phyloP scores from a whole-genome alignment of 2,329 filamentous ascomycete species.

The Didymella glomerata region DNA sequence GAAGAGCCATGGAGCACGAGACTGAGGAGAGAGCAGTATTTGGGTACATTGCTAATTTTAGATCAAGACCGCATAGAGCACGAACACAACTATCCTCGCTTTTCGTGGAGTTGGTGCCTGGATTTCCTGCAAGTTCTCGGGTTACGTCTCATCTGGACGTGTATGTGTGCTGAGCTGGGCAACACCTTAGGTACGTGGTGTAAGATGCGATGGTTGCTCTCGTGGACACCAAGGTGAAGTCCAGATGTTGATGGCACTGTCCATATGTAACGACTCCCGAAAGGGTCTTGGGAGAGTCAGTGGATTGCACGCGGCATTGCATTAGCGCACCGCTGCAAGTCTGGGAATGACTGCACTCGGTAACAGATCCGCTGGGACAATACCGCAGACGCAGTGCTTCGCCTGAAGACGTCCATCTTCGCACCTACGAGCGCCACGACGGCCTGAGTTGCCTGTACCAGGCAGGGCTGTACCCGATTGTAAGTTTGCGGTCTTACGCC shows the following conservation, averaged over 20 bases:
- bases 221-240: background rate
- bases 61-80: background rate
- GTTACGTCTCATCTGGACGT: background rate
- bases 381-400: background rate
- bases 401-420: background rate
- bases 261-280: background rate
- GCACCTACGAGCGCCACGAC: background rate
- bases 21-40: background rate
- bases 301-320: background rate
- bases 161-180: background rate
- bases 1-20: background rate
- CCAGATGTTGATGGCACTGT: no score
- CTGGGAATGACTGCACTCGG: background rate
- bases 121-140: background rate
- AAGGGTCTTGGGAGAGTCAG: background rate
- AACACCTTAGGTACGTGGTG: background rate
- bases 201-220: background rate
- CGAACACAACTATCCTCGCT: background rate
- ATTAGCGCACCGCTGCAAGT: background rate
- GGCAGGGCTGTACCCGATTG: background rate
- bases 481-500: background rate
- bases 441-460: background rate
- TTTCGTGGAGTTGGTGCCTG: background rate
- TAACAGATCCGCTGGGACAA: background rate
- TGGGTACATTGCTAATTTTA: background rate